These are phyloP conservation scores for Alternaria postmessia DNA, from an alignment of 2,329 filamentous ascomycete genomes.

Conservation along the genomic window DNA sequence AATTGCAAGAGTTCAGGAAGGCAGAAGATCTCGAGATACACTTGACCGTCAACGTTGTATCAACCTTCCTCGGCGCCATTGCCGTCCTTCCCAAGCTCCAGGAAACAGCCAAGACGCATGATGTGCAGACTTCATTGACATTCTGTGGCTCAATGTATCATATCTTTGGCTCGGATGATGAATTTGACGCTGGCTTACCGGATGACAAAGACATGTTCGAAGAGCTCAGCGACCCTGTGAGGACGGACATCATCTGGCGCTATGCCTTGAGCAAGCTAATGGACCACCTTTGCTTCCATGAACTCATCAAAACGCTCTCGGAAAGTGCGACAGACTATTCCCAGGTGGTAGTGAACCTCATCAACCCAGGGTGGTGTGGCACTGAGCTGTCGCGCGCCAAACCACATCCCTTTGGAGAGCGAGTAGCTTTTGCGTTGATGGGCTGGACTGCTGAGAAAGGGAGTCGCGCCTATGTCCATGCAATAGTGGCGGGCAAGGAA, in stretches of 20 bases:
- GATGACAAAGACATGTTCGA: slow-evolving; percentile 13
- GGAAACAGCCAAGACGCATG: slow-evolving; percentile 5
- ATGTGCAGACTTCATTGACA: slow-evolving; percentile 8
- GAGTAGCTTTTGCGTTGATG: slow-evolving; percentile 10
- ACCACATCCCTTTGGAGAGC: slow-evolving; percentile 4
- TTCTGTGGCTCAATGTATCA: slow-evolving; percentile 22
- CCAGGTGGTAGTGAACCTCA: slow-evolving; percentile 8
- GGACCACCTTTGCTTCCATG: slow-evolving; percentile 16
- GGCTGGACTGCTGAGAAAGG: slow-evolving; percentile 18
- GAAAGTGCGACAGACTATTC: background rate
- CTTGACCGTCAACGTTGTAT: slow-evolving; percentile 37
- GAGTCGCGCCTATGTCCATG: slow-evolving; percentile 13
- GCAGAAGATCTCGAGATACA: slow-evolving; percentile 37
- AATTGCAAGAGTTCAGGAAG: slow-evolving; percentile 7
- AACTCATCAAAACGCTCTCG: background rate
- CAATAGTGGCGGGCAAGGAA: slow-evolving; percentile 12
- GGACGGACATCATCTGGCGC: slow-evolving; percentile 13
- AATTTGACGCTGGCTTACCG: background rate
- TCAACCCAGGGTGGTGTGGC: slow-evolving; percentile 8
- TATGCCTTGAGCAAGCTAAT: slow-evolving; percentile 20
- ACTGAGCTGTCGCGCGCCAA: slow-evolving; percentile 18
- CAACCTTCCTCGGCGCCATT: slow-evolving; percentile 30
- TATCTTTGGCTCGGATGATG: slow-evolving; percentile 1
- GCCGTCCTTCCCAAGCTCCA: slow-evolving; percentile 26
- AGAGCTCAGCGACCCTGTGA: slow-evolving; percentile 8